Base-by-base conservation (phyloP, 2,329 filamentous ascomycete genomes). In the Trichophyton schoenleinii region DNA sequence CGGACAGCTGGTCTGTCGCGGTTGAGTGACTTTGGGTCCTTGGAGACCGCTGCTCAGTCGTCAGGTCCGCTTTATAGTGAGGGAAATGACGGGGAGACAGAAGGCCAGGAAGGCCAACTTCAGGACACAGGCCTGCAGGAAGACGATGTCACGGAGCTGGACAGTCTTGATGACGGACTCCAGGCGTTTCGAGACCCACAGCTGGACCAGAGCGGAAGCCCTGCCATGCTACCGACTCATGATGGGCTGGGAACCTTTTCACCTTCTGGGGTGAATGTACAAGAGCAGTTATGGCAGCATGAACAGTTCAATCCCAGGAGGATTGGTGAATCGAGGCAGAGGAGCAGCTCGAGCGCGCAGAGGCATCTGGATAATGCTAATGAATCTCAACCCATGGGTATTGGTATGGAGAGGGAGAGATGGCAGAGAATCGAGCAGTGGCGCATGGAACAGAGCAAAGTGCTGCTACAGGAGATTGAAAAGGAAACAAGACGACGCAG, bases 121-220 rank as follows among this genome's bases (percentile, higher is more conserved):
- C 78, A 80, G 62, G 78, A 81, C 28, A 78, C 78, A 6, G 72
- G 34, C 34, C 9, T 73, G 11, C 72, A 72, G 65, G 74, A 75
- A 6, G 80, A 81, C 31, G 84, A 85, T 36, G 86, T 87, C 38
- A 88, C 90, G 62, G 92, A 97, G 71, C 79, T 97, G 52, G 94
- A 99, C 72, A 96, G 91, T 70, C 80, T 97, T 46, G 92, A 97
- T 71, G 91, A 92, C 70, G 91, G 95, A 60, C 79, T 97, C 1
- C 87, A 91, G 65, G 91, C 91, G 49, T 96, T 96, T 70, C 84
- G 90, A 59, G 85, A 89, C 52, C 79, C 81, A 15, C 78, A 53
- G 48, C 36, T 63, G 34, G 59, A 82, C 61, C 78, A 83, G 53
- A 84, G 83, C 65, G 49, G 49, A 9, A 78, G 83, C 20, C 79